These are phyloP conservation scores for Acidomyces sp. DNA, from an alignment of 495 filamentous ascomycete species.

Conservation along the genomic window DNA sequence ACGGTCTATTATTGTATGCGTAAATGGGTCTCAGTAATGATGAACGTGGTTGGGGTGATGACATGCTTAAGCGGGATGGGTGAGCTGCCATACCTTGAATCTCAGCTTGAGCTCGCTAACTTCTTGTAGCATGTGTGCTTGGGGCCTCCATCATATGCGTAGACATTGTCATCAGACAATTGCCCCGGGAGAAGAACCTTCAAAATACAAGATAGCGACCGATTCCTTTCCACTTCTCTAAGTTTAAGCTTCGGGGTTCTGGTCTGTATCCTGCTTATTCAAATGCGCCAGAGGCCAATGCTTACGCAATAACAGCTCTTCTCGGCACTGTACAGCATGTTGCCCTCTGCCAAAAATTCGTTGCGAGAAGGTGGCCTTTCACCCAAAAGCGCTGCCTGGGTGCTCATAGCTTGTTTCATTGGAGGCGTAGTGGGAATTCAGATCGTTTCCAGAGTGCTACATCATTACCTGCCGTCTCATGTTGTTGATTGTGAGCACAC, in stretches of 20 bases:
- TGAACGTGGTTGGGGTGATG: conserved; percentile 87
- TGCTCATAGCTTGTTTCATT: conserved; percentile 64
- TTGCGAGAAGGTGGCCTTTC: conserved; percentile 54
- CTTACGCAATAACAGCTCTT: conserved; percentile 50
- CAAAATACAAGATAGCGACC: conserved; percentile 75
- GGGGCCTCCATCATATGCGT: conserved; percentile 79
- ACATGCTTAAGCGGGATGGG: conserved; percentile 69
- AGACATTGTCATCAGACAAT: conserved; percentile 56
- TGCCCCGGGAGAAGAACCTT: conserved; percentile 65
- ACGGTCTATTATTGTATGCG: not conserved
- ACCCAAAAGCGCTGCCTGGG: conserved; percentile 52
- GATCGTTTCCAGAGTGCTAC: conserved; percentile 62
- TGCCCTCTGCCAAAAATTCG: conserved; percentile 70
- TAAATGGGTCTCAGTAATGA: conserved; percentile 62
- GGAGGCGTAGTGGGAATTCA: conserved; percentile 76
- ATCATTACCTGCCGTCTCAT: conserved; percentile 78
- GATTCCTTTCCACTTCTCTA: conserved; percentile 74
- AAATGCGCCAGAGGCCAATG: not conserved
- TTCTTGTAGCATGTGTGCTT: conserved; percentile 53
- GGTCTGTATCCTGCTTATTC: conserved; percentile 43
- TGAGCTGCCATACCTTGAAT: conserved; percentile 26
- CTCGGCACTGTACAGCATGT: conserved; percentile 86
- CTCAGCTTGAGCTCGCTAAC: not conserved
- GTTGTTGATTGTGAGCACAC: conserved; percentile 85
- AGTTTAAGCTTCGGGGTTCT: conserved; percentile 96